Base-by-base conservation (phyloP, 2,329 filamentous ascomycete species). In the Aschersonia sp. region DNA sequence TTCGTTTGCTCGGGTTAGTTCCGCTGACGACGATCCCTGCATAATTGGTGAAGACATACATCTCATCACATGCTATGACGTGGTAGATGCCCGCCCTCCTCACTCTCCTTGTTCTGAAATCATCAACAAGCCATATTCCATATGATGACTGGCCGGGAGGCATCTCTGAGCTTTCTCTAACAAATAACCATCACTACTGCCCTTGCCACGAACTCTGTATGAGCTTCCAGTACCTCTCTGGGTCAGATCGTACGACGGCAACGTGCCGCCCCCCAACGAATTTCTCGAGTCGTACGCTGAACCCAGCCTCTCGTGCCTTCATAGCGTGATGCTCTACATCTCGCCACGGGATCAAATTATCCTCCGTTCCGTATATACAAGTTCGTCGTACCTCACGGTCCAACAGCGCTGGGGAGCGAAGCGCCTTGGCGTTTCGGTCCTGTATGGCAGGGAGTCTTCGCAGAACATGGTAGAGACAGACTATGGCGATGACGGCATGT, bases 331-430 rank as follows among this genome's bases (percentile, higher is more conserved):
- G 49, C 57, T 77, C 71, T 4, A 79, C 64, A 50, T 75, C 67
- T 5, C 51, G 53, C 57, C 61, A 70, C 2, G 63, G 58, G 4
- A 79, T 69, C 51, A 77, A 62, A 38, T 54, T 50, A 54, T 80
- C 76, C 2, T 58, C 65, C 38, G 65, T 61, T 9, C 71, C 69
- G 50, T 77, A 79, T 20, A 78, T 51, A 51, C 78, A 80, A n/a
- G 67, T 61, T 38, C 75, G 63, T 28, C 66, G 60, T 4, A 61
- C 62, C 57, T 75, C 72, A 32, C 54, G 56, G 9, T 54, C 57
- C 45, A 66, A 56, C 38, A 59, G 53, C 5, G 51, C 49, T 31
- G 49, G 46, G 29, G 64, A 57, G 46, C 71, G 71, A 48, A 71
- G 61, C 45, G 61, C 60, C 49, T 58, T 56, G 20, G 57, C 64